phyloP scores from a whole-genome alignment of 2,329 filamentous ascomycete species.

The Arthroderma uncinatum region DNA sequence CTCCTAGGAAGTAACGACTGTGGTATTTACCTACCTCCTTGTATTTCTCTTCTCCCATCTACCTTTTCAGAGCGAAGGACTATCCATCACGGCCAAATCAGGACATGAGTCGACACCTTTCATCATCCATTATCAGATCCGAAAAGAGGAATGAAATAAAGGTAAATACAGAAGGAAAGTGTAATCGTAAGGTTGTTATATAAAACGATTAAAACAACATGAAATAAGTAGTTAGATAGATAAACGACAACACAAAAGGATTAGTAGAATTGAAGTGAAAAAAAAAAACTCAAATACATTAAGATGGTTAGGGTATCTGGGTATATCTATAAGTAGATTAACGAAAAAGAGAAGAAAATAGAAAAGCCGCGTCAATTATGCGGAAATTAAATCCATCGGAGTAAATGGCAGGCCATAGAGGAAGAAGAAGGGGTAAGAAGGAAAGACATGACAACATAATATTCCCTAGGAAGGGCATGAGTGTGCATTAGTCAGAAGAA shows the following conservation, averaged over 20 bases:
- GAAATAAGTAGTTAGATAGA: background rate
- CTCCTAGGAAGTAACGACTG: no score
- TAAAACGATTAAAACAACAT: no score
- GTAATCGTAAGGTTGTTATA: no score
- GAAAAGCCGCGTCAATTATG: background rate
- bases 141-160: no score
- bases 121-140: no score
- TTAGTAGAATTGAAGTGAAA: background rate
- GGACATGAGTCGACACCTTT: no score
- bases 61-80: no score
- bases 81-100: no score
- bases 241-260: background rate
- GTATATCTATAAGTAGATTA: background rate
- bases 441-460: conserved; percentile 3
- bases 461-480: background rate
- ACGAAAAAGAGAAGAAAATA: background rate
- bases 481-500: conserved; percentile 2
- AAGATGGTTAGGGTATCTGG: background rate
- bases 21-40: no score
- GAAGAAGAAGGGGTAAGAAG: background rate
- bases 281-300: background rate
- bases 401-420: background rate
- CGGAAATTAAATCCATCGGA: background rate
- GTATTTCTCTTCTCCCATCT: no score
- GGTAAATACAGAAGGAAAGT: no score